Evolutionary conservation across 2,329 filamentous ascomycete genomes (phyloP).

Genomic region (Alternaria tenuissima): DNA sequence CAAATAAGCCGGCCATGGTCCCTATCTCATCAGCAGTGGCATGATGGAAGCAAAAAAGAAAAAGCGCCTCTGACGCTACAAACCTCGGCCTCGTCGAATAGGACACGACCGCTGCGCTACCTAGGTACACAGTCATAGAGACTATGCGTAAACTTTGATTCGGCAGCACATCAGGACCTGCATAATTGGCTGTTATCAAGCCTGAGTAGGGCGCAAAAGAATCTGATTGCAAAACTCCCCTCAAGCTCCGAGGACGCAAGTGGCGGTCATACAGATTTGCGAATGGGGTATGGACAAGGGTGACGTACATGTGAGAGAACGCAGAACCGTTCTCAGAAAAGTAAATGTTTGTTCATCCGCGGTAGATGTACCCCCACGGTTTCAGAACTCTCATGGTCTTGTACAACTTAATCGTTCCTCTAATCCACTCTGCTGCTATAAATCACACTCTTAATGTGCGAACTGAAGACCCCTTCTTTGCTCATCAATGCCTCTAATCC

Average conservation of each 20-base stretch:
- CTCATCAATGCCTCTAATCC: constrained; percentile 4
- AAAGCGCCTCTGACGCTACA: constrained; percentile 26
- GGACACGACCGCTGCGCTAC: constrained; percentile 24
- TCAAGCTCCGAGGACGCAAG: constrained; percentile 6
- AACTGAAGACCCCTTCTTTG: constrained; percentile 7
- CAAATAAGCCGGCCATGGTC: constrained; percentile 6
- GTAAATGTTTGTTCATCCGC: constrained; percentile 8
- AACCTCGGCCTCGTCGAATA: constrained; percentile 26
- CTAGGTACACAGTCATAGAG: constrained; percentile 15
- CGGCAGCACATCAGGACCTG: constrained; percentile 7
- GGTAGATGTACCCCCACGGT: constrained; percentile 4
- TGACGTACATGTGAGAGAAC: constrained; percentile 7
- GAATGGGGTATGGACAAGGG: constrained; percentile 5
- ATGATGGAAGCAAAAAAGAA: constrained; percentile 20
- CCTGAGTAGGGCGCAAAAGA: constrained; percentile 15
- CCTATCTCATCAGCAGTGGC: constrained; percentile 26
- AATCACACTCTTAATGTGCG: constrained; percentile 13
- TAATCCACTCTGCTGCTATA: constrained; percentile 15
- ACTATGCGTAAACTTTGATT: constrained; percentile 19
- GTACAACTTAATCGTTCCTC: neutral
- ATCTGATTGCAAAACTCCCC: constrained; percentile 6
- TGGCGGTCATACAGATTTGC: constrained; percentile 14
- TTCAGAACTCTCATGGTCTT: constrained; percentile 2
- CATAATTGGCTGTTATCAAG: constrained; percentile 4
- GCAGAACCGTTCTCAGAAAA: constrained; percentile 16